These are phyloP conservation scores for Collybia sp. DNA, from an alignment of 768 basidiomycete genomes.

Conservation along the genomic window DNA sequence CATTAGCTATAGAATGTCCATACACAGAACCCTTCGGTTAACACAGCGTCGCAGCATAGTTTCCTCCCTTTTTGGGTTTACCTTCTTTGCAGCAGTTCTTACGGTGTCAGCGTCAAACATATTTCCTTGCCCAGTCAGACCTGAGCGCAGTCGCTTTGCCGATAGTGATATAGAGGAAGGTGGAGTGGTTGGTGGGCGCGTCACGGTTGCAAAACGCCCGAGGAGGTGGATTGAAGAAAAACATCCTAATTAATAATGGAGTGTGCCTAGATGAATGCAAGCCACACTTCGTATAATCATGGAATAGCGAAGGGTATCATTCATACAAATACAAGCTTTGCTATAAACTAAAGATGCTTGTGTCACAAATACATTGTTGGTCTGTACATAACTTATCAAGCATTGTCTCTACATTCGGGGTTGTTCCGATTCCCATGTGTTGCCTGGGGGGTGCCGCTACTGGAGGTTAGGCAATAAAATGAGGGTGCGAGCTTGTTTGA, in stretches of 20 bases:
- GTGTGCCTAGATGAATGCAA: background rate
- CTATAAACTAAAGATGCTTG: background rate
- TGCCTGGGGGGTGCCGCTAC: slow-evolving; percentile 41
- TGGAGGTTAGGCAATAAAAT: slow-evolving; percentile 3
- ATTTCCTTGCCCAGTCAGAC: slow-evolving; percentile 75
- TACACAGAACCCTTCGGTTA: slow-evolving; percentile 53
- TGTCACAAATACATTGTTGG: slow-evolving; percentile 1
- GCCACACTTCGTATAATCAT: background rate
- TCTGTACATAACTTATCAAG: background rate
- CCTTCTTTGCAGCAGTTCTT: slow-evolving; percentile 71
- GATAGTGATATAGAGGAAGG: slow-evolving; percentile 38
- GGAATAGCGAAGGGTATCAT: too few species aligned
- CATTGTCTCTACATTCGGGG: background rate
- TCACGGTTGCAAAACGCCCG: slow-evolving; percentile 56
- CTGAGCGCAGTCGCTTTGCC: slow-evolving; percentile 50
- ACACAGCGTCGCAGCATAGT: slow-evolving; percentile 69
- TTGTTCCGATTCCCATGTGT: slow-evolving; percentile 46
- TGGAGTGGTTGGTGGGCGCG: slow-evolving; percentile 24
- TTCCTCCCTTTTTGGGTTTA: slow-evolving; percentile 75
- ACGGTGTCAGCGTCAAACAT: slow-evolving; percentile 80
- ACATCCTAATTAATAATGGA: slow-evolving; percentile 24
- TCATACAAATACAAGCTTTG: too few species aligned
- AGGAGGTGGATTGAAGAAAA: slow-evolving; percentile 84
- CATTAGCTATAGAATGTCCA: slow-evolving; percentile 46
- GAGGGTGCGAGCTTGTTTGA: slow-evolving; percentile 1